Evolutionary conservation across 148 eudicot species (phyloP).

Genomic region (Camellia granthamiana): DNA sequence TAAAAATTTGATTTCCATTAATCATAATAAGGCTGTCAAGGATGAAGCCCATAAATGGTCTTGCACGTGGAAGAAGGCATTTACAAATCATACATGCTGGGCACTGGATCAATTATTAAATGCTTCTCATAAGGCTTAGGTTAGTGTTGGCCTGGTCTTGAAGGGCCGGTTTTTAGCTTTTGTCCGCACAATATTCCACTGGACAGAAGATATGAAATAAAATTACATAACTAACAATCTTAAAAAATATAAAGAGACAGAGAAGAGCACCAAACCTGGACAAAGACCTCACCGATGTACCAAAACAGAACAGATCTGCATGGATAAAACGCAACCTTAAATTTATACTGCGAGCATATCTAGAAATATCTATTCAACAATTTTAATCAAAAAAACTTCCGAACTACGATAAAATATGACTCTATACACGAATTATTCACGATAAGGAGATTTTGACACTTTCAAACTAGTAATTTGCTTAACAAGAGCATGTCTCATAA

Average conservation of each 20-base stretch:
- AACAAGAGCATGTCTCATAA: neutral
- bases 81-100: neutral
- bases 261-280: conserved; percentile 57
- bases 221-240: neutral
- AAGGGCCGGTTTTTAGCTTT: neutral
- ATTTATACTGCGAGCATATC: neutral
- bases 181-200: neutral
- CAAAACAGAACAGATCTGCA: conserved; percentile 73
- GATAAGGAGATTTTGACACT: neutral
- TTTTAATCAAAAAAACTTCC: neutral
- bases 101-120: neutral
- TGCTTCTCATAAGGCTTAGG: neutral
- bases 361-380: neutral
- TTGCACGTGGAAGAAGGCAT: neutral
- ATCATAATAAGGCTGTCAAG: neutral
- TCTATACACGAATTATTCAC: neutral
- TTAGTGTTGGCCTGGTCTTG: neutral
- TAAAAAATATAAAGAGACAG: neutral
- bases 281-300: conserved; percentile 66
- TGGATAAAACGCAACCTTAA: conserved; percentile 13
- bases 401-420: neutral
- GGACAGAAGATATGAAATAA: neutral
- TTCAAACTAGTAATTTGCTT: neutral
- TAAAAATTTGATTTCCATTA: neutral
- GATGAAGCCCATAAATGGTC: conserved; percentile 2